Evolutionary conservation across 495 filamentous ascomycete species (phyloP).

Genomic region (Rostrohypoxylon terebratum): DNA sequence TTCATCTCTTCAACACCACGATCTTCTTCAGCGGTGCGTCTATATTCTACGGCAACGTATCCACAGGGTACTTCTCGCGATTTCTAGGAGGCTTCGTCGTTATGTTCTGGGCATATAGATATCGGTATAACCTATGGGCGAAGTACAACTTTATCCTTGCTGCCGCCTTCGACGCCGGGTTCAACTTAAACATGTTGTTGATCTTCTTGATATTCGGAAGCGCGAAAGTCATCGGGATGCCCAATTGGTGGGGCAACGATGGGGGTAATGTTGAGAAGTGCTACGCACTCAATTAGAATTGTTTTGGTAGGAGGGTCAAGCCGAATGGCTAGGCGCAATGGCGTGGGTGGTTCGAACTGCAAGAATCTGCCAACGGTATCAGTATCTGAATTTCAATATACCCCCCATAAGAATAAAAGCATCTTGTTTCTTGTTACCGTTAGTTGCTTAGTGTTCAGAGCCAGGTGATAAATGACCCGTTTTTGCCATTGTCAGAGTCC

Average conservation of each 20-base stretch:
- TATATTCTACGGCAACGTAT: slow-evolving; percentile 62
- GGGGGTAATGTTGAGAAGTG: slow-evolving; percentile 53
- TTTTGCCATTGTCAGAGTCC: too few relatives aligned
- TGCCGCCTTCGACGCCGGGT: slow-evolving; percentile 69
- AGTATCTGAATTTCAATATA: background rate
- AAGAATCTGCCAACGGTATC: background rate
- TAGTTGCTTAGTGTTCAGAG: too few relatives aligned
- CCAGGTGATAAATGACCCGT: too few relatives aligned
- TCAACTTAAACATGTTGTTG: slow-evolving; percentile 67
- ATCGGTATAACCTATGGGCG: slow-evolving; percentile 67
- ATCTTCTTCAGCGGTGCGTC: slow-evolving; percentile 63
- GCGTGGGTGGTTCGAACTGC: background rate
- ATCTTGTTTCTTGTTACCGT: background rate
- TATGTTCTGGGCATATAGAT: slow-evolving; percentile 66
- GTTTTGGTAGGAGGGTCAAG: background rate
- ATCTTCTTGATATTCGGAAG: slow-evolving; percentile 67
- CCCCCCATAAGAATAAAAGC: background rate
- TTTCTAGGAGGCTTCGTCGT: slow-evolving; percentile 68
- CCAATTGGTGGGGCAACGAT: slow-evolving; percentile 69
- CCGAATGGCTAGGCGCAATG: background rate
- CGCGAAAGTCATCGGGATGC: slow-evolving; percentile 65
- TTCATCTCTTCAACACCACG: slow-evolving; percentile 68
- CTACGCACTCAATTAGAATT: slow-evolving; percentile 43
- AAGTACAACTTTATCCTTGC: slow-evolving; percentile 68
- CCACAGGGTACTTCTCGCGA: slow-evolving; percentile 65